phyloP scores from a whole-genome alignment of 192 early-diverging fungal species.

The Backusella westeae region DNA sequence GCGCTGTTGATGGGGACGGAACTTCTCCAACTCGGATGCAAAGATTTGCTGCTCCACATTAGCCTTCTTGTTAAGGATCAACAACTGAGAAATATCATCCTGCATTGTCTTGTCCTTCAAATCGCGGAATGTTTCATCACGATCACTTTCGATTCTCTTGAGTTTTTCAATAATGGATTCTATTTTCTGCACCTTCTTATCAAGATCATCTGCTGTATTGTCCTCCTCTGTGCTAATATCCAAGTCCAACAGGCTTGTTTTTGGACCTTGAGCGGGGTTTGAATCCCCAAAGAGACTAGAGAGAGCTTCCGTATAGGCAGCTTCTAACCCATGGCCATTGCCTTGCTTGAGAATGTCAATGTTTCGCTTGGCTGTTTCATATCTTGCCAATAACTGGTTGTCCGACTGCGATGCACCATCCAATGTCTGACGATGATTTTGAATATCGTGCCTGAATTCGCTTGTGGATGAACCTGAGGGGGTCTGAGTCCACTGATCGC shows the following conservation, averaged over 20 bases:
- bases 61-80: constrained; percentile 77
- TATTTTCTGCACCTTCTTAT: constrained; percentile 58
- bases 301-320: constrained; percentile 41
- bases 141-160: constrained; percentile 66
- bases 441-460: constrained; percentile 75
- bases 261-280: constrained; percentile 21
- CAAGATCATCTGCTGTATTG: constrained; percentile 27
- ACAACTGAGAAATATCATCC: constrained; percentile 85
- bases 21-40: constrained; percentile 90
- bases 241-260: constrained; percentile 52
- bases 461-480: constrained; percentile 72
- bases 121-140: constrained; percentile 66
- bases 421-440: constrained; percentile 69
- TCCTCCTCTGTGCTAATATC: constrained; percentile 41
- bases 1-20: constrained; percentile 73
- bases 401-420: constrained; percentile 75
- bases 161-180: constrained; percentile 64
- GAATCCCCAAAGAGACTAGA: constrained; percentile 10
- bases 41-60: constrained; percentile 87
- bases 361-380: constrained; percentile 40
- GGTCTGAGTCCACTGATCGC: constrained; percentile 82
- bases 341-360: constrained; percentile 44
- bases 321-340: constrained; percentile 39
- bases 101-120: constrained; percentile 78
- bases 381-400: constrained; percentile 39